These are phyloP conservation scores for Ceriops decandra DNA, from an alignment of 345 rosid species.

Conservation along the genomic window DNA sequence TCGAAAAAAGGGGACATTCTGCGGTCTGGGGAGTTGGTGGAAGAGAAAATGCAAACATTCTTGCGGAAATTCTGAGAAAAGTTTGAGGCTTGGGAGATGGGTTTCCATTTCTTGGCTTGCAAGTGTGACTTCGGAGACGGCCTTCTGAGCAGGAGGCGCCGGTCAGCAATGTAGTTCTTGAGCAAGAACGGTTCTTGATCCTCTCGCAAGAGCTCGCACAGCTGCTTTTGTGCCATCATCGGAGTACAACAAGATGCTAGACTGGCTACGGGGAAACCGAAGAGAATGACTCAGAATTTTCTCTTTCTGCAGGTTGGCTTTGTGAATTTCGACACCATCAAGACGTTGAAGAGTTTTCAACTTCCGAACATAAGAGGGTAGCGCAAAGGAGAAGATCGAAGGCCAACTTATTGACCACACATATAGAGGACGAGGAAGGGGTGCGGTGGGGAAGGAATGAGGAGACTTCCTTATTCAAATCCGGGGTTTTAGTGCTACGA, in stretches of 20 bases:
- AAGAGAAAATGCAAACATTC: constrained; percentile 66
- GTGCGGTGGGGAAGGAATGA: constrained; percentile 26
- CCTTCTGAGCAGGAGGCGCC: constrained; percentile 39
- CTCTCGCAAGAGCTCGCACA: constrained; percentile 67
- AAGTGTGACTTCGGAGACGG: constrained; percentile 29
- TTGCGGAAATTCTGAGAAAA: constrained; percentile 53
- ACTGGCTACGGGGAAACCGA: background rate
- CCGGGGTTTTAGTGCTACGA: constrained; percentile 31
- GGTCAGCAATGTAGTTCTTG: constrained; percentile 57
- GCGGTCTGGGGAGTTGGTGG: constrained; percentile 56
- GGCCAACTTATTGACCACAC: constrained; percentile 18
- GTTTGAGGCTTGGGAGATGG: constrained; percentile 41
- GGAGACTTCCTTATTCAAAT: constrained; percentile 66
- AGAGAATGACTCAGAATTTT: background rate
- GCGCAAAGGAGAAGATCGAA: constrained; percentile 12
- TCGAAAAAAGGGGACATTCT: constrained; percentile 76
- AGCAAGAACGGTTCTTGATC: constrained; percentile 91
- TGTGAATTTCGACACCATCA: constrained; percentile 32
- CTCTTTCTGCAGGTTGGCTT: background rate
- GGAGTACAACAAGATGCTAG: background rate
- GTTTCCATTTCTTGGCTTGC: constrained; percentile 56
- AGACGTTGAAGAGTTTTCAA: constrained; percentile 53
- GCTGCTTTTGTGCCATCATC: constrained; percentile 53
- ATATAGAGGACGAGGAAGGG: constrained; percentile 18
- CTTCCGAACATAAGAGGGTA: constrained; percentile 24